phyloP scores from a whole-genome alignment of 2,329 filamentous ascomycete species.

The Arachnopeziza araneosa region DNA sequence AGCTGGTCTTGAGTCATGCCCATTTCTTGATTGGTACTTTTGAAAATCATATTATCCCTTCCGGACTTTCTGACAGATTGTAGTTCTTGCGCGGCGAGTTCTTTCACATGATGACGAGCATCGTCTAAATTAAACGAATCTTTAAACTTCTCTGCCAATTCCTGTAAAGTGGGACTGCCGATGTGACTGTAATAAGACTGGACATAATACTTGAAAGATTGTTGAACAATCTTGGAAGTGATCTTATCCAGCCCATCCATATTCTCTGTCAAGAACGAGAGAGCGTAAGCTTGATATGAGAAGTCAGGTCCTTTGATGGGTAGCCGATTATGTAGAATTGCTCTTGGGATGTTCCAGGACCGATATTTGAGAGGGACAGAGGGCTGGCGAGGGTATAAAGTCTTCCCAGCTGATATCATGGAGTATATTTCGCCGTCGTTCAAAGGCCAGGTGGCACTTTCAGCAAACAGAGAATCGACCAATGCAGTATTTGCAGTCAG shows the following conservation, averaged over 20 bases:
- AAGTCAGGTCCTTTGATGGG: constrained; percentile 12
- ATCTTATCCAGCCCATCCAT: neutral
- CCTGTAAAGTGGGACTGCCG: neutral
- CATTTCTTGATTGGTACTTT: neutral
- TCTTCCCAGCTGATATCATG: neutral
- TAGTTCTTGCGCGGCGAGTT: neutral
- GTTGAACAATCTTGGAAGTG: neutral
- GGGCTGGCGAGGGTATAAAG: neutral
- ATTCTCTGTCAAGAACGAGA: constrained; percentile 9
- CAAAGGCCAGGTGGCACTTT: neutral
- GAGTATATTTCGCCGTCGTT: neutral
- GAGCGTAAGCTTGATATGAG: constrained; percentile 9
- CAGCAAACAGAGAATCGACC: neutral
- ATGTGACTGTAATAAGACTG: neutral
- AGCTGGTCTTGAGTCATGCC: neutral
- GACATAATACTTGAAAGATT: neutral
- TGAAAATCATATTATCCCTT: neutral
- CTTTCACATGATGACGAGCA: neutral
- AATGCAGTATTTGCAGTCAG: neutral
- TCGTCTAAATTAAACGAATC: neutral
- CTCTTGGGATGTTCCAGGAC: neutral
- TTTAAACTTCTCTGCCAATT: neutral
- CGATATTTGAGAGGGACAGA: neutral
- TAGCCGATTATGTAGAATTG: neutral
- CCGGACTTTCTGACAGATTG: neutral